Evolutionary conservation across 371 early-diverging fungal genomes (phyloP).

Genomic region (Umbelopsis sp.): DNA sequence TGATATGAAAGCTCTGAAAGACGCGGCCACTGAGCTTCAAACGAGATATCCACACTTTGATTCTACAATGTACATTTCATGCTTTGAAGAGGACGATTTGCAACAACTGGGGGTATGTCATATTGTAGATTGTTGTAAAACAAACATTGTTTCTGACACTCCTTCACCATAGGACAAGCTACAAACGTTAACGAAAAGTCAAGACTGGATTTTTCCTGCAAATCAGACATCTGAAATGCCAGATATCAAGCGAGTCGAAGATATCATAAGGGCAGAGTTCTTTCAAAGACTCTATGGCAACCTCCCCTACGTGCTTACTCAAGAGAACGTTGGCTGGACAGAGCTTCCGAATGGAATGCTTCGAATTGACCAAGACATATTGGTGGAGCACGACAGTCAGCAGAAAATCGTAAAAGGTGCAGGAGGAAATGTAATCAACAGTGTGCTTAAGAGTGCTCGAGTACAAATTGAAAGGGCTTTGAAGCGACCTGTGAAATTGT

Average conservation of each 20-base stretch:
- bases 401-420: constrained; percentile 61
- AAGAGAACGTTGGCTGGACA: constrained; percentile 74
- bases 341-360: constrained; percentile 47
- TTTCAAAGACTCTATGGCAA: constrained; percentile 62
- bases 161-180: constrained; percentile 33
- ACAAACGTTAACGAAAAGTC: constrained; percentile 47
- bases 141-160: background rate
- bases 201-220: constrained; percentile 66
- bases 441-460: constrained; percentile 49
- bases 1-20: constrained; percentile 38
- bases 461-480: constrained; percentile 47
- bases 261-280: constrained; percentile 73
- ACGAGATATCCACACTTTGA: constrained; percentile 34
- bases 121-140: background rate
- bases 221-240: constrained; percentile 67
- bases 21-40: constrained; percentile 33
- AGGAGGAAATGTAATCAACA: constrained; percentile 51
- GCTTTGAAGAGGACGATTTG: constrained; percentile 36
- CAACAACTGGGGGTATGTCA: constrained; percentile 39
- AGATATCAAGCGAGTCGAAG: constrained; percentile 69
- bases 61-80: constrained; percentile 53
- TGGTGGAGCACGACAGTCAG: constrained; percentile 53
- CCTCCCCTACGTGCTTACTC: constrained; percentile 69
- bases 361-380: constrained; percentile 61
- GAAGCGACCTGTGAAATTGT: constrained; percentile 49